These are phyloP conservation scores for Pyrenochaeta sp. DNA, from an alignment of 2,329 filamentous ascomycete species.

Conservation along the genomic window DNA sequence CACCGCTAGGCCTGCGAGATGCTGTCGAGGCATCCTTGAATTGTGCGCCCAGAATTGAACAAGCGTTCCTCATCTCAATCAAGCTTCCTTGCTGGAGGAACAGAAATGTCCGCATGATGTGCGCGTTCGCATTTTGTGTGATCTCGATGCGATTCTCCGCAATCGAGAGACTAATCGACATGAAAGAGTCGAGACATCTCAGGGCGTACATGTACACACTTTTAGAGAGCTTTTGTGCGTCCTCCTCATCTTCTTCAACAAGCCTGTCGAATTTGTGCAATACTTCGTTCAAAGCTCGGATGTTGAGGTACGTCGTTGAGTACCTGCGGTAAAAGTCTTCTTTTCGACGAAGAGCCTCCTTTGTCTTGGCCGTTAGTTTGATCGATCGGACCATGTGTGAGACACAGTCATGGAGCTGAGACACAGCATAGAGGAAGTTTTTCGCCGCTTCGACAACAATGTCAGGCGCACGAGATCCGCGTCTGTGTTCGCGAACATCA, in stretches of 20 bases:
- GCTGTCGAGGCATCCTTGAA: conserved; percentile 38
- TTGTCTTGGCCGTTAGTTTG: conserved; percentile 52
- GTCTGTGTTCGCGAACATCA: conserved; percentile 65
- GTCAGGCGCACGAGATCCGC: conserved; percentile 56
- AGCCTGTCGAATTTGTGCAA: conserved; percentile 60
- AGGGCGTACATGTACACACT: conserved; percentile 46
- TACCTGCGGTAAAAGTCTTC: conserved; percentile 63
- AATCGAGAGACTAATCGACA: conserved; percentile 47
- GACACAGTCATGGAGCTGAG: conserved; percentile 56
- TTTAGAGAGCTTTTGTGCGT: conserved; percentile 49
- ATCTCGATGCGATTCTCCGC: conserved; percentile 56
- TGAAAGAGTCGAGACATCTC: conserved; percentile 47
- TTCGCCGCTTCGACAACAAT: conserved; percentile 65
- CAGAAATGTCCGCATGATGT: conserved; percentile 66
- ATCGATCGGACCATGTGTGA: conserved; percentile 48
- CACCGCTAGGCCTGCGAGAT: conserved; percentile 31
- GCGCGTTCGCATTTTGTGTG: conserved; percentile 63
- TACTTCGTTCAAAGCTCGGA: conserved; percentile 65
- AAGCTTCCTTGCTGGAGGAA: conserved; percentile 66
- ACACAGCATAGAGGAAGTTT: conserved; percentile 63
- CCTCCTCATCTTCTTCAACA: conserved; percentile 60
- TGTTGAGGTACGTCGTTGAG: conserved; percentile 63
- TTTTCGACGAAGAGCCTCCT: conserved; percentile 51
- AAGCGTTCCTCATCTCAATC: conserved; percentile 68
- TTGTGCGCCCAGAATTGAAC: conserved; percentile 58